Evolutionary conservation across 1,284 basidiomycete genomes (phyloP), one percentile per base, ranked within the genome.

Genomic region (Puccinia horiana): DNA sequence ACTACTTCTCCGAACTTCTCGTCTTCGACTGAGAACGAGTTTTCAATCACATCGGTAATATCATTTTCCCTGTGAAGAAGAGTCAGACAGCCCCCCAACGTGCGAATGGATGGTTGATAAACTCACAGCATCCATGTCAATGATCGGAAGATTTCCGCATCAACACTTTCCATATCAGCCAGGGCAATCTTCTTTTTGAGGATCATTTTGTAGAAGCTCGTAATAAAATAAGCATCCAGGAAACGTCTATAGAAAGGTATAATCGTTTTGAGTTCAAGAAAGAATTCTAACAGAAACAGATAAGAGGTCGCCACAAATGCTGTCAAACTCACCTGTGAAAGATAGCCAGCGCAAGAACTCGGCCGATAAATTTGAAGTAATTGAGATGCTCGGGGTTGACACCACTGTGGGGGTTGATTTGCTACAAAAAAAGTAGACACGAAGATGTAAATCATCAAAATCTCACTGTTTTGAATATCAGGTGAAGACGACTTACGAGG

Each of bases 291-390:
- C 18, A 1, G 20, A 40, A 42, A 65, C 20, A 12, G 75, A 26
- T 40, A 18, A 52, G n/a, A 9, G 32, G 12, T 8, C 4, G 18
- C 32, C 44, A 47, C 44, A 16, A 47, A 16, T 37, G 5, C 63
- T 29, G 11, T 26, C n/a, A 29, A 67, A 37, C 47, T 42, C 32
- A 79, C 77, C 77, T 91, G 88, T 99, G 97, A 92, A 98, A 99
- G 87, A 99, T 97, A 81, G 94, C 96, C 29, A 98, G 90, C 83
- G 96, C 96, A 84, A 98, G 90, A 83, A 93, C 92, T 78, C 97
- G 92, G 26, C 97, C 96, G 84, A 98, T 98, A 87, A 99, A 99
- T 89, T 97, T 98, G 92, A 99, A 99, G 89, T 99, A 99, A 89
- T 95, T 98, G 85, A 99, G 88, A 88, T 99, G 97, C 87, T 99